phyloP scores from a whole-genome alignment of 2,329 filamentous ascomycete genomes.

The Trichoderma asperellum region DNA sequence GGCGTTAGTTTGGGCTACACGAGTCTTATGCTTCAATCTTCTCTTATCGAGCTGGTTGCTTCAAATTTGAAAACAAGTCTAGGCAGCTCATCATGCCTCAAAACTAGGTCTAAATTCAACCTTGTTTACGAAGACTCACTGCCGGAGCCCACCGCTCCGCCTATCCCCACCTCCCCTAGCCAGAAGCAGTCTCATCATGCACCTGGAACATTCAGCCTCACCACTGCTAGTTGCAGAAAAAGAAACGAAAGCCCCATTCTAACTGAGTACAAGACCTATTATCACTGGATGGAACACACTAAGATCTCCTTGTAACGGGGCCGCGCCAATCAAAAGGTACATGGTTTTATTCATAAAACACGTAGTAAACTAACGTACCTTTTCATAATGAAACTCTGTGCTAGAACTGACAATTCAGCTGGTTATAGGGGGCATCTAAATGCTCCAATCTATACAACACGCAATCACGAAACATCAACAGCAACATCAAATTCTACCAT shows the following conservation, averaged over 20 bases:
- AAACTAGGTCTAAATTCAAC: background rate
- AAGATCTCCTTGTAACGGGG: too few relatives aligned
- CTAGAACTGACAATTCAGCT: background rate
- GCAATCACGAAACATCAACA: background rate
- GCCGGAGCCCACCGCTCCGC: constrained; percentile 8
- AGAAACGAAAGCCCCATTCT: background rate
- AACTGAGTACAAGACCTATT: background rate
- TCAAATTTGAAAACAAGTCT: background rate
- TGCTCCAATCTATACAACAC: background rate
- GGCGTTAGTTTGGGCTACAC: background rate
- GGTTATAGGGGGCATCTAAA: background rate
- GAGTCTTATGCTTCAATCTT: background rate
- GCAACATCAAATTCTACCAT: background rate
- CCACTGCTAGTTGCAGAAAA: background rate
- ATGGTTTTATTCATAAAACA: too few relatives aligned
- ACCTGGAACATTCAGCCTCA: constrained; percentile 17
- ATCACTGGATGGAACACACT: too few relatives aligned
- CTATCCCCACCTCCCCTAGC: constrained; percentile 5
- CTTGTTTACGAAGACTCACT: constrained; percentile 2
- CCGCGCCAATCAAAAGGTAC: too few relatives aligned
- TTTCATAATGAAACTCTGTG: too few relatives aligned
- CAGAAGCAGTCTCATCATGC: constrained; percentile 5
- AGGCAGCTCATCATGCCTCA: background rate
- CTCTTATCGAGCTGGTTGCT: background rate
- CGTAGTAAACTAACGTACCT: too few relatives aligned